Conservation (phyloP, 495 filamentous ascomycete genomes). For the Xylaria cubensis region DNA sequence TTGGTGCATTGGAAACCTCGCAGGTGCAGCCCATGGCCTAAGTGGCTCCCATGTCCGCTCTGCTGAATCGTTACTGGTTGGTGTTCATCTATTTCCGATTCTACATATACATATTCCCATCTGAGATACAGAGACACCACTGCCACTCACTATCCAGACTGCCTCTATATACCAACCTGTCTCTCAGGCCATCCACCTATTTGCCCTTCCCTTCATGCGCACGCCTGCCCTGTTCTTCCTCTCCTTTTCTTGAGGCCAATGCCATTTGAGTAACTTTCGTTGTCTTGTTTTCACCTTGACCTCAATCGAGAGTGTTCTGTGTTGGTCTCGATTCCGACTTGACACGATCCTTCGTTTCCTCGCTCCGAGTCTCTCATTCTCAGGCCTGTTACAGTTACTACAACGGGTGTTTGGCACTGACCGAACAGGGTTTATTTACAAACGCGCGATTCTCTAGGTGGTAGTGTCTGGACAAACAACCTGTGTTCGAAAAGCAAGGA, state of each 20-base stretch:
- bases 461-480: background rate
- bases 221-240: background rate
- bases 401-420: background rate
- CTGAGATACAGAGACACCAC: constrained; percentile 10
- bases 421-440: background rate
- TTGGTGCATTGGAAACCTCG: background rate
- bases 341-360: background rate
- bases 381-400: background rate
- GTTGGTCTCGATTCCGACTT: constrained; percentile 1
- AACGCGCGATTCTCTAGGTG: background rate
- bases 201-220: background rate
- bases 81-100: constrained; percentile 15
- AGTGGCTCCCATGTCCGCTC: background rate
- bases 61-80: constrained; percentile 4
- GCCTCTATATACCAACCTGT: background rate
- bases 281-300: constrained; percentile 16
- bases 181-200: background rate
- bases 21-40: constrained; percentile 12
- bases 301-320: background rate
- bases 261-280: background rate
- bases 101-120: background rate
- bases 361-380: background rate
- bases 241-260: background rate
- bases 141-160: background rate
- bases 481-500: background rate